A percentile compares a stretch with the other conserved stretches of the same genome.
These are phyloP conservation scores for Cercospora sp. DNA, from an alignment of 2,329 filamentous ascomycete genomes.

Conservation along the genomic window DNA sequence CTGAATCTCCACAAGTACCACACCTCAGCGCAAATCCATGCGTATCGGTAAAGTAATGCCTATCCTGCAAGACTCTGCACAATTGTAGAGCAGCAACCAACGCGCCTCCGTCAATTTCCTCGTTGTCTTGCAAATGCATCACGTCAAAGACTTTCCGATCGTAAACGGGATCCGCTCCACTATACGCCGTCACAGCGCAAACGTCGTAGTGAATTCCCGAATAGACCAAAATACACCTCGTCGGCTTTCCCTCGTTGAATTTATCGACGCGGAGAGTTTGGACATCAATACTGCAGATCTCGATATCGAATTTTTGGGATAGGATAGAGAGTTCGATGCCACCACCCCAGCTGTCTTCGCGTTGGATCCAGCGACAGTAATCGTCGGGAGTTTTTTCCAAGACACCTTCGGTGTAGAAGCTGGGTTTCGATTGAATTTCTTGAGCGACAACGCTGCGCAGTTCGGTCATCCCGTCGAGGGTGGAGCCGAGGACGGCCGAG, in stretches of 20 bases:
- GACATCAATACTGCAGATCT: constrained; percentile 84
- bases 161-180: constrained; percentile 66
- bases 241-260: constrained; percentile 72
- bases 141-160: constrained; percentile 75
- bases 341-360: constrained; percentile 83
- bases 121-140: constrained; percentile 32
- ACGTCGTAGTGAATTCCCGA: constrained; percentile 93
- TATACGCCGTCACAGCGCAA: constrained; percentile 70
- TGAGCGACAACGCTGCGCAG: constrained; percentile 76
- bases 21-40: constrained; percentile 76
- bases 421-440: constrained; percentile 71
- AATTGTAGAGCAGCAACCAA: constrained; percentile 59
- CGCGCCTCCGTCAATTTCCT: constrained; percentile 53
- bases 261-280: constrained; percentile 65
- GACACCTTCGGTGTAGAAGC: constrained; percentile 72
- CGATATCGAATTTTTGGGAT: constrained; percentile 78
- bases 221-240: constrained; percentile 79
- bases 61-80: constrained; percentile 62
- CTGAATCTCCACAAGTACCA: constrained; percentile 68
- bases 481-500: constrained; percentile 67
- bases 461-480: constrained; percentile 66
- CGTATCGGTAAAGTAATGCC: constrained; percentile 87
- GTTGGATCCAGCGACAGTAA: constrained; percentile 81
- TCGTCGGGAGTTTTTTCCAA: constrained; percentile 68
- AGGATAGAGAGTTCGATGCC: constrained; percentile 87